Evolutionary conservation across 2,329 filamentous ascomycete species (phyloP).

Genomic region (Aspergillus luchuensis): DNA sequence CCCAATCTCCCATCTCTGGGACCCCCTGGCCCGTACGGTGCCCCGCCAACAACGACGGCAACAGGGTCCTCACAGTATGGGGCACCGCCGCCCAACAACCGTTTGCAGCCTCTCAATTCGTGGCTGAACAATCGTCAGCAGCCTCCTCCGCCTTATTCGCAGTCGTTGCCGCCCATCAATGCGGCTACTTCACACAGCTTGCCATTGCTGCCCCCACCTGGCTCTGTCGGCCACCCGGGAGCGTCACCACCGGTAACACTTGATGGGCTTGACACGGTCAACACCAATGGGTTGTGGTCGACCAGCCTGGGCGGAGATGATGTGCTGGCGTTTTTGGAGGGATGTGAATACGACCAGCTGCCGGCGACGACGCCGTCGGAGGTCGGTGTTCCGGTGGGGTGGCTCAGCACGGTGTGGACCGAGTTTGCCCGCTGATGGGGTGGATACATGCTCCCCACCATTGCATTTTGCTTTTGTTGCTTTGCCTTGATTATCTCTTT

Average conservation of each 20-base stretch:
- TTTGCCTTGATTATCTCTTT: neutral
- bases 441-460: neutral
- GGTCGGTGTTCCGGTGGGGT: slow-evolving; percentile 36
- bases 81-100: slow-evolving; percentile 29
- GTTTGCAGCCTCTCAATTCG: slow-evolving; percentile 44
- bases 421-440: slow-evolving; percentile 31
- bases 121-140: slow-evolving; percentile 39
- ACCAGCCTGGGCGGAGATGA: slow-evolving; percentile 43
- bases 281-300: slow-evolving; percentile 30
- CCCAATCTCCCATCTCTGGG: slow-evolving; percentile 37
- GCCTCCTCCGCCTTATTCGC: slow-evolving; percentile 39
- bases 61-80: slow-evolving; percentile 33
- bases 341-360: slow-evolving; percentile 35
- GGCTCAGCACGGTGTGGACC: slow-evolving; percentile 41
- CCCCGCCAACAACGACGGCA: slow-evolving; percentile 20
- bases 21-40: slow-evolving; percentile 24
- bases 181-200: slow-evolving; percentile 34
- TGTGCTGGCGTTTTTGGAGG: slow-evolving; percentile 41
- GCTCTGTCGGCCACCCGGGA: slow-evolving; percentile 32
- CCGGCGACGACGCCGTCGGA: slow-evolving; percentile 32
- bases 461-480: neutral
- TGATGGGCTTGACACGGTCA: slow-evolving; percentile 27
- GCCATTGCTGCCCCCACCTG: slow-evolving; percentile 40
- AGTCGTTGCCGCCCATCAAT: slow-evolving; percentile 43
- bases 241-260: slow-evolving; percentile 35